Evolutionary conservation across 352 stramenopile genomes (phyloP).

Genomic region (Pelagophyceae sp.): DNA sequence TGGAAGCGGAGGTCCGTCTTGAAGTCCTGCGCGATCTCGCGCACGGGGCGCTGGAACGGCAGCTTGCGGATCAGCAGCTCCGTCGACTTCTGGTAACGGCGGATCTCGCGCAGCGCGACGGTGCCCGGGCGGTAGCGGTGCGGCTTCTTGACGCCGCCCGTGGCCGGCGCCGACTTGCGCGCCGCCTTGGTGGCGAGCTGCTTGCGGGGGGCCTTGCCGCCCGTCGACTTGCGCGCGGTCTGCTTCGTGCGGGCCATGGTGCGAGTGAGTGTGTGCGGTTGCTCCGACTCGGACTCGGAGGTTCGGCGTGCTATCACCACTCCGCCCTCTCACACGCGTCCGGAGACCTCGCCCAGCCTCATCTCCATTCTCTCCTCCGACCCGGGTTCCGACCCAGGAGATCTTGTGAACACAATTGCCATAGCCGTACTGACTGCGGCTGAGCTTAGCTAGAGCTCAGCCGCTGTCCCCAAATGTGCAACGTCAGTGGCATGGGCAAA

Average conservation of each 20-base stretch:
- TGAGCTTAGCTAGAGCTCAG: too few species aligned
- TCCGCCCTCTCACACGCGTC: too few species aligned
- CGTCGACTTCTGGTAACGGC: conserved; percentile 72
- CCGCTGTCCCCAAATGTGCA: too few species aligned
- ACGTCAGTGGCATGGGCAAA: too few species aligned
- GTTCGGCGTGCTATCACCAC: too few species aligned
- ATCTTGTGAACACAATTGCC: too few species aligned
- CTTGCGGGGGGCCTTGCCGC: conserved; percentile 50
- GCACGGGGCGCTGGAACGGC: conserved; percentile 62
- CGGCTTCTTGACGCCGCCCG: conserved; percentile 61
- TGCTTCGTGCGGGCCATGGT: conserved; percentile 41
- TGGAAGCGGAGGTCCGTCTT: conserved; percentile 75
- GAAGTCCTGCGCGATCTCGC: conserved; percentile 64
- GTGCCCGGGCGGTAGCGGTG: conserved; percentile 69
- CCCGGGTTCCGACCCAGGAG: too few species aligned
- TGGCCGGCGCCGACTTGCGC: conserved; percentile 53
- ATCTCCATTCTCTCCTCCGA: too few species aligned
- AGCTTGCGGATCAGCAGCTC: conserved; percentile 69
- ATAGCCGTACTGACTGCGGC: too few species aligned
- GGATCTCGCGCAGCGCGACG: conserved; percentile 74
- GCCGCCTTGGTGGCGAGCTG: conserved; percentile 55
- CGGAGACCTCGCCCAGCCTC: too few species aligned
- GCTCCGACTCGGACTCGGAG: too few species aligned
- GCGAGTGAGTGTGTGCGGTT: too few species aligned
- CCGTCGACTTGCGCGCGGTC: conserved; percentile 34